Conservation (phyloP, 805 yeast genomes). For the Saturnispora kantuleensis region DNA sequence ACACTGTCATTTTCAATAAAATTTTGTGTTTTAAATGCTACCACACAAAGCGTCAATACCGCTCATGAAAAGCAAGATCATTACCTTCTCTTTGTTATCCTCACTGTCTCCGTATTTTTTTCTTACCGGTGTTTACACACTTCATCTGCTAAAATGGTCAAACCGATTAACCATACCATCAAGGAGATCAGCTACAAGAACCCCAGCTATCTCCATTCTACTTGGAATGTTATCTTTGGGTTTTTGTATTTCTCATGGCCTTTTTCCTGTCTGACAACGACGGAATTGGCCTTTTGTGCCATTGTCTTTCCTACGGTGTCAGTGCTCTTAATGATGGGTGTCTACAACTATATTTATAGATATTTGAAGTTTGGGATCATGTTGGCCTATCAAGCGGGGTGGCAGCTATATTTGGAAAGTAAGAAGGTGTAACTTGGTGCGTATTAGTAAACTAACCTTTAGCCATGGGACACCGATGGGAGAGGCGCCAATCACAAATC, state of each 20-base stretch:
- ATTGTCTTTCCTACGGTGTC: slow-evolving; percentile 1
- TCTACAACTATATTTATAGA: slow-evolving; percentile 2
- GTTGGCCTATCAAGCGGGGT: background rate
- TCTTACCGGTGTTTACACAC: background rate
- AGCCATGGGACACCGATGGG: too few species aligned
- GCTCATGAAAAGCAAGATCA: too few species aligned
- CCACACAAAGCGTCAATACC: too few species aligned
- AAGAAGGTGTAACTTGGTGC: background rate
- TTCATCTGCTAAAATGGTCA: background rate
- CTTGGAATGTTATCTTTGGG: background rate
- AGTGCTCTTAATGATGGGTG: background rate
- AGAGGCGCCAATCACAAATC: too few species aligned
- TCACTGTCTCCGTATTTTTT: background rate
- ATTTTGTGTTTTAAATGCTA: too few species aligned
- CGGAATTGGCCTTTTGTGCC: background rate
- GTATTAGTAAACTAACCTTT: too few species aligned
- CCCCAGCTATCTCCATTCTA: background rate
- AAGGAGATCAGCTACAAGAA: slow-evolving; percentile 1
- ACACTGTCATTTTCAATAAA: too few species aligned
- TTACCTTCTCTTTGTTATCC: too few species aligned
- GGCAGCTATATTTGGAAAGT: background rate
- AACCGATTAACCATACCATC: slow-evolving; percentile 1
- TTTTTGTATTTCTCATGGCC: slow-evolving; percentile 3
- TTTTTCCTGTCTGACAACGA: slow-evolving; percentile 1
- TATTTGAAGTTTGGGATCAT: background rate